Percentiles rank a stretch among this genome's conserved stretches.
These are phyloP conservation scores for Solanum appendiculatum DNA, from an alignment of 257 asterid genomes.

Conservation along the genomic window DNA sequence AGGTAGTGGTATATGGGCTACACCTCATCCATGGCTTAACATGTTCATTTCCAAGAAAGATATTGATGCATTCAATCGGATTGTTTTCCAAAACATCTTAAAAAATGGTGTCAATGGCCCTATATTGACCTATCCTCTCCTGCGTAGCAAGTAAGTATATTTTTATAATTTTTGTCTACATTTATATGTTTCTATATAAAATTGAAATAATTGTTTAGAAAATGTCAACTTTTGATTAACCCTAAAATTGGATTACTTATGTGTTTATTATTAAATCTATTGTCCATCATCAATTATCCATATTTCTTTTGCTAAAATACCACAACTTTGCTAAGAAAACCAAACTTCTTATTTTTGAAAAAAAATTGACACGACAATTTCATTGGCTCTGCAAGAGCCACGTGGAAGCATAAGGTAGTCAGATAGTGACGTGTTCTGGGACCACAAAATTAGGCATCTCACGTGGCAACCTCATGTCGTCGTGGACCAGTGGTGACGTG, in stretches of 20 bases:
- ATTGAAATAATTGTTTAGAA: background rate
- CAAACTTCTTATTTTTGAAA: background rate
- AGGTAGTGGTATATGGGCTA: constrained; percentile 73
- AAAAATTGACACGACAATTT: background rate
- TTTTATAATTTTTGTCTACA: background rate
- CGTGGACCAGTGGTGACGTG: background rate
- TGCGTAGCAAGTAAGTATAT: constrained; percentile 61
- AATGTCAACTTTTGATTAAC: background rate
- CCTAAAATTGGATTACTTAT: background rate
- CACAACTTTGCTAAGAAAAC: background rate
- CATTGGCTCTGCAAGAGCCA: background rate
- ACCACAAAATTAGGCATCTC: background rate
- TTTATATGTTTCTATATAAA: background rate
- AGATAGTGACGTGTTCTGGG: background rate
- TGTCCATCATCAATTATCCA: background rate
- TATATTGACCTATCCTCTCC: constrained; percentile 71
- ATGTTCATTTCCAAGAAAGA: constrained; percentile 57
- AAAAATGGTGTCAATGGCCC: constrained; percentile 91
- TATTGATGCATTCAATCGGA: constrained; percentile 50
- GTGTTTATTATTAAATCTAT: background rate
- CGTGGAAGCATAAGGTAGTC: background rate
- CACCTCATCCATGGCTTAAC: constrained; percentile 99
- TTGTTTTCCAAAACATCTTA: constrained; percentile 62
- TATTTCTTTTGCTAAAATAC: background rate
- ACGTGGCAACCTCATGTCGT: background rate